Evolutionary conservation across 139 green algal species (phyloP), one percentile per base, ranked within the genome.

Genomic region (Chlorella sp.): DNA sequence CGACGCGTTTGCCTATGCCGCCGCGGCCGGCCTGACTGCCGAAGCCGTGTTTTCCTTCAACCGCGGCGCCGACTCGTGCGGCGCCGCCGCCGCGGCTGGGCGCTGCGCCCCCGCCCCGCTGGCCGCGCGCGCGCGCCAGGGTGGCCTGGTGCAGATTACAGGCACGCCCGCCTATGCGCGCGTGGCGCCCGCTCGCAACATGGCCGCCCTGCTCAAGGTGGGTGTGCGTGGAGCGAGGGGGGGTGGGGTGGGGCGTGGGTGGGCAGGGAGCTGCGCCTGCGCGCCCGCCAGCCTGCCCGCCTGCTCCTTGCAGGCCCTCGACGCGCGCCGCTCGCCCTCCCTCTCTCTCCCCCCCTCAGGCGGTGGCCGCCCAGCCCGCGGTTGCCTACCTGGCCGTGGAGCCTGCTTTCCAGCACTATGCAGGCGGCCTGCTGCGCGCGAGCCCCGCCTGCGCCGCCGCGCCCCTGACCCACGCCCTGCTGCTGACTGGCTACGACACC

Each of bases 401-500:
- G 40, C 27, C 63, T 41, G 51, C 63, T 27, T 70, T 70, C 63
- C 63, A 70, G 41, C 63, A 70, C 63, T 70, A 70, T 55, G 63
- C 63, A 11, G 63, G 63, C 63, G 63, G 63, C 63, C 51, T 70
- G 40, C n/a, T n/a, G n/a, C 53, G 63, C 40, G 27, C 63, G 27
- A 53, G 40, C 8, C 11, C 63, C 63, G 27, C 6, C 40, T 70
- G 63, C n/a, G n/a, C n/a, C n/a, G 63, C 14, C 7, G n/a, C 38
- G 27, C 4, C 8, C 40, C 63, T 41, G 27, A 53, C 42, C 63
- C 63, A 70, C 25, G 63, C 42, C 27, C 41, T 70, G 63, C 63
- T 70, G 63, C 23, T 70, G 27, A 41, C 53, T 40, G 63, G 63
- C 25, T 70, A 70, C 63, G 42, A 41, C 63, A 50, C 42, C 27